Percentiles rank a stretch among this genome's conserved stretches.
These are phyloP conservation scores for Phytophthora multivora DNA, from an alignment of 352 stramenopile species.

Conservation along the genomic window DNA sequence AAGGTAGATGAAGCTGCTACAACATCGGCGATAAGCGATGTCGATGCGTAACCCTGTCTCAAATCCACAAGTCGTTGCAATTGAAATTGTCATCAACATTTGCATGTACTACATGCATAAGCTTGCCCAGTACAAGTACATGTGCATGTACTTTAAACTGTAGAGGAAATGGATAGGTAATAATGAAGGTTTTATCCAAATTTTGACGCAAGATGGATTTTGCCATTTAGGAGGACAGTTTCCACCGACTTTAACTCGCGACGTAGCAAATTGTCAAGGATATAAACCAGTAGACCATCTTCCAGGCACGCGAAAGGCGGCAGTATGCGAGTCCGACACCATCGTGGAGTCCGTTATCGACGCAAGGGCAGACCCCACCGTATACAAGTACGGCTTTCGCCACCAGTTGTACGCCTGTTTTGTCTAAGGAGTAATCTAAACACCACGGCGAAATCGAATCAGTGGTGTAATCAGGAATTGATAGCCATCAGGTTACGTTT, in stretches of 20 bases:
- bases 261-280: not conserved
- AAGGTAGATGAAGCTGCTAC: too few relatives aligned
- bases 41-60: too few relatives aligned
- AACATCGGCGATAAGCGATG: too few relatives aligned
- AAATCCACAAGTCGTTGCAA: too few relatives aligned
- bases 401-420: slow-evolving; percentile 1
- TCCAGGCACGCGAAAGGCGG: not conserved
- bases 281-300: not conserved
- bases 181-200: not conserved
- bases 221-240: not conserved
- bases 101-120: too few relatives aligned
- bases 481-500: not conserved
- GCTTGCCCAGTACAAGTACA: too few relatives aligned
- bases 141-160: too few relatives aligned
- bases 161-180: too few relatives aligned
- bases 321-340: not conserved
- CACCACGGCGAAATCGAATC: not conserved
- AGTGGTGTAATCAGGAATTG: slow-evolving; percentile 21
- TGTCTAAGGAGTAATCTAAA: slow-evolving; percentile 8
- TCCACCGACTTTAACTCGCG: slow-evolving; percentile 10
- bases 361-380: not conserved
- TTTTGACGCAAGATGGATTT: not conserved
- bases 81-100: too few relatives aligned
- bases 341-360: not conserved
- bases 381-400: not conserved